Evolutionary conservation across 1,139 yeast species (phyloP).

Genomic region (Yamadazyma blattariae): DNA sequence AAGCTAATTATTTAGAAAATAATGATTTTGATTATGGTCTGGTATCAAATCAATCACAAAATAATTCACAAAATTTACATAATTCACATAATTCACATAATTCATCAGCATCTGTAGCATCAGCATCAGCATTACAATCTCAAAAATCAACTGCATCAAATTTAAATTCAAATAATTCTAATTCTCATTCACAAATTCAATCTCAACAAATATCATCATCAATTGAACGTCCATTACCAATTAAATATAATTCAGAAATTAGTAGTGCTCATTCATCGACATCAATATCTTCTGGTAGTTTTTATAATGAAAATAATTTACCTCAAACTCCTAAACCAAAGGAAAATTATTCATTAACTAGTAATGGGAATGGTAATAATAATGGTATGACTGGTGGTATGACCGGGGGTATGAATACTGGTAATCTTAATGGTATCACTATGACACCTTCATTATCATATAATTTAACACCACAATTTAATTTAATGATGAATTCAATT

Average conservation of each 20-base stretch:
- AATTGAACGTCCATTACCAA: not conserved
- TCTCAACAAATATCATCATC: not conserved
- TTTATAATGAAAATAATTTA: slow-evolving; percentile 11
- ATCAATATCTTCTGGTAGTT: not conserved
- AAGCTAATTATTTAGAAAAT: slow-evolving; percentile 16
- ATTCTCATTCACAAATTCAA: not conserved
- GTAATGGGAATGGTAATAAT: too few relatives aligned
- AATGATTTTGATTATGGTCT: slow-evolving; percentile 15
- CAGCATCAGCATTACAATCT: not conserved
- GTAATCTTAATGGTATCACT: too few relatives aligned
- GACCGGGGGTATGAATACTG: too few relatives aligned
- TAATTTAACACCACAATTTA: slow-evolving; percentile 44
- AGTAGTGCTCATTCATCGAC: not conserved
- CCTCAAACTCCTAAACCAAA: slow-evolving; percentile 40
- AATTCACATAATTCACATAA: too few relatives aligned
- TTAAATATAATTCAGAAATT: not conserved
- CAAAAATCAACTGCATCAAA: not conserved
- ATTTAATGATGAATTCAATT: slow-evolving; percentile 41
- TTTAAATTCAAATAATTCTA: not conserved
- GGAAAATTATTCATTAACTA: slow-evolving; percentile 27
- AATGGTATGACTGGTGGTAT: too few relatives aligned
- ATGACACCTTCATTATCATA: slow-evolving; percentile 29
- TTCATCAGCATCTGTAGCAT: not conserved
- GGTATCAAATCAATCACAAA: slow-evolving; percentile 9
- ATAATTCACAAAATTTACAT: too few relatives aligned